phyloP scores from a whole-genome alignment of 83 land plant genomes.

The Thuja plicata region DNA sequence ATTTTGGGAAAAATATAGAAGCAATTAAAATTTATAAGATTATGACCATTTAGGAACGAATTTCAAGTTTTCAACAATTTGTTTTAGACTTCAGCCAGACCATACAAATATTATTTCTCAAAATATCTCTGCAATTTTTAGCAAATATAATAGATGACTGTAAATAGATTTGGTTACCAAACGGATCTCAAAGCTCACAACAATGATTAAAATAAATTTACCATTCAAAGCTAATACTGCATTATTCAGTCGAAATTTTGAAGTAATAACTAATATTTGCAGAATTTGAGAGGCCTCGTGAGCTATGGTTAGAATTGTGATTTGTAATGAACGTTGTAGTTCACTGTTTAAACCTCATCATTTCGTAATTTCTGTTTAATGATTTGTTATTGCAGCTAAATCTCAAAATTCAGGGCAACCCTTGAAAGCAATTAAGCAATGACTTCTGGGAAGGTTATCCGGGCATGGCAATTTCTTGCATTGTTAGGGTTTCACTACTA shows the following conservation, averaged over 20 bases:
- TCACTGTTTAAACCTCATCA: background rate
- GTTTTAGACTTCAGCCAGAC: background rate
- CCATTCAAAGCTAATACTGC: background rate
- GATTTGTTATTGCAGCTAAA: background rate
- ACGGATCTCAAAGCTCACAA: background rate
- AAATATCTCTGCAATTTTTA: background rate
- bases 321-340: background rate
- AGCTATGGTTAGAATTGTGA: background rate
- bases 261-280: background rate
- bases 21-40: background rate
- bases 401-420: background rate
- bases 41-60: background rate
- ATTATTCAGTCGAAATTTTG: background rate
- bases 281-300: background rate
- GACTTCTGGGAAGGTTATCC: background rate
- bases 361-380: background rate
- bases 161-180: background rate
- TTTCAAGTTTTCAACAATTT: background rate
- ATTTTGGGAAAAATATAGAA: background rate
- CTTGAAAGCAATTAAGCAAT: constrained; percentile 9
- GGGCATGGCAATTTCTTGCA: constrained; percentile 13
- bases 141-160: background rate
- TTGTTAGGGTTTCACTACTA: background rate
- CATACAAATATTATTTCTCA: background rate
- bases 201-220: background rate